phyloP scores from a whole-genome alignment of 2,329 filamentous ascomycete species.

The Pleurostoma richardsiae region DNA sequence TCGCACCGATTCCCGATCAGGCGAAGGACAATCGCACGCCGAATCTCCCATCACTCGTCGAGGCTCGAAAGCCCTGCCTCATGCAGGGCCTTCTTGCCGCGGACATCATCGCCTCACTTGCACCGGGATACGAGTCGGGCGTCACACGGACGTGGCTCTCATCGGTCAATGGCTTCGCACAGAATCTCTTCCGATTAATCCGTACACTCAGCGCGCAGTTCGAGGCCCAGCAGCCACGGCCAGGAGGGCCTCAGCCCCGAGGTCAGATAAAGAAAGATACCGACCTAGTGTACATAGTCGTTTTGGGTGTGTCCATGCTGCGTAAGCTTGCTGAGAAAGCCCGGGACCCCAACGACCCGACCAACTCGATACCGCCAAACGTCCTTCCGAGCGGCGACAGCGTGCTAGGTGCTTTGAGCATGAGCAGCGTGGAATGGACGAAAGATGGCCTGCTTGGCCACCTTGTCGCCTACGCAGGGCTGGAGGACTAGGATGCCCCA shows the following conservation, averaged over 20 bases:
- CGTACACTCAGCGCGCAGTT: conserved; percentile 65
- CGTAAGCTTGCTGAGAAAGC: conserved; percentile 65
- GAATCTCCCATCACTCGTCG: conserved; percentile 62
- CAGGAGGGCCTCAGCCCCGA: conserved; percentile 20
- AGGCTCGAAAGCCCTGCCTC: conserved; percentile 79
- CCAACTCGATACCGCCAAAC: conserved; percentile 48
- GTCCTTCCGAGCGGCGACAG: conserved; percentile 63
- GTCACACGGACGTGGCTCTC: conserved; percentile 77
- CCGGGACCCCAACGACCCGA: conserved; percentile 47
- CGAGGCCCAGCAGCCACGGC: conserved; percentile 39
- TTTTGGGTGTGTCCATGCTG: conserved; percentile 64
- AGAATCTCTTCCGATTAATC: conserved; percentile 71
- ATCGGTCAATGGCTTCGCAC: conserved; percentile 77
- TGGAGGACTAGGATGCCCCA: conserved; percentile 27
- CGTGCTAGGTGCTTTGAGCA: conserved; percentile 61
- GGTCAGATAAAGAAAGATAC: conserved; percentile 37
- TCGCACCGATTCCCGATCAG: conserved; percentile 76
- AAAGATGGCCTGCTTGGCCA: conserved; percentile 64
- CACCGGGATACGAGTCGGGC: conserved; percentile 57
- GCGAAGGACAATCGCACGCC: conserved; percentile 48
- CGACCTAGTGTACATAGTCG: conserved; percentile 58
- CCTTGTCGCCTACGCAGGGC: conserved; percentile 57
- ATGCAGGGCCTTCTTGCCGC: conserved; percentile 90
- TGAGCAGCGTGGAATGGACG: conserved; percentile 57
- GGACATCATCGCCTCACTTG: conserved; percentile 76